Percentiles rank a stretch among this genome's conserved stretches.
Conservation (phyloP, 768 basidiomycete genomes). For the Leccinum imitatum region DNA sequence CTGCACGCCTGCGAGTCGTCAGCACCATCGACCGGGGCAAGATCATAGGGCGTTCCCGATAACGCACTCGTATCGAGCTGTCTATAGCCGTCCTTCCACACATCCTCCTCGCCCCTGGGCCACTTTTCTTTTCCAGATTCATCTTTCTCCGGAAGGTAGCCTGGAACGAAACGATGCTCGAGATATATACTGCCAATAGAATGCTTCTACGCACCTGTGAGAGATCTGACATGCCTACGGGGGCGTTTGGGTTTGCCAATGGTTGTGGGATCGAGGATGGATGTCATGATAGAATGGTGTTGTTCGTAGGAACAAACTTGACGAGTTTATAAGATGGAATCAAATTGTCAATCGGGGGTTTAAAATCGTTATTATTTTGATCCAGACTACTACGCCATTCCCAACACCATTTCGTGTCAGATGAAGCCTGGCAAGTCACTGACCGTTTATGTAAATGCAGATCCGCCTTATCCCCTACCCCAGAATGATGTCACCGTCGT, state of each 20-base stretch:
- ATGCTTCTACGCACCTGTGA: conserved; percentile 49
- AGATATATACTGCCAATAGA: neutral
- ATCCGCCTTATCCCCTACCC: too few relatives aligned
- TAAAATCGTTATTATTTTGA: too few relatives aligned
- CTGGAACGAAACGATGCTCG: conserved; percentile 38
- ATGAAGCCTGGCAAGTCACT: too few relatives aligned
- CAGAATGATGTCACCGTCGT: too few relatives aligned
- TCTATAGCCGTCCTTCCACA: conserved; percentile 67
- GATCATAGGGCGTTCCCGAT: neutral
- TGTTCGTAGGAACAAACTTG: neutral
- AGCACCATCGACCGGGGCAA: conserved; percentile 8
- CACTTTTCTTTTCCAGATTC: conserved; percentile 78
- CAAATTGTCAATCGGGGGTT: too few relatives aligned
- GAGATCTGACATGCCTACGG: conserved; percentile 66
- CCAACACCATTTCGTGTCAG: too few relatives aligned
- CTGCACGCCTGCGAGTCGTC: conserved; percentile 45
- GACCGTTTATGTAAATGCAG: too few relatives aligned
- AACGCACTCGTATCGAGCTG: conserved; percentile 53
- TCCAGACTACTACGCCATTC: too few relatives aligned
- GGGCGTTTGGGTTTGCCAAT: conserved; percentile 57
- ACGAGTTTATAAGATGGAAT: too few relatives aligned
- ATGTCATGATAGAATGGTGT: conserved; percentile 47
- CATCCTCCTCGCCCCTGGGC: conserved; percentile 76
- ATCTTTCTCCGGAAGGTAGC: conserved; percentile 78
- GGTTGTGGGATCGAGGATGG: conserved; percentile 59